Evolutionary conservation across 2,329 filamentous ascomycete species (phyloP).

Genomic region (Penicillium paneum): DNA sequence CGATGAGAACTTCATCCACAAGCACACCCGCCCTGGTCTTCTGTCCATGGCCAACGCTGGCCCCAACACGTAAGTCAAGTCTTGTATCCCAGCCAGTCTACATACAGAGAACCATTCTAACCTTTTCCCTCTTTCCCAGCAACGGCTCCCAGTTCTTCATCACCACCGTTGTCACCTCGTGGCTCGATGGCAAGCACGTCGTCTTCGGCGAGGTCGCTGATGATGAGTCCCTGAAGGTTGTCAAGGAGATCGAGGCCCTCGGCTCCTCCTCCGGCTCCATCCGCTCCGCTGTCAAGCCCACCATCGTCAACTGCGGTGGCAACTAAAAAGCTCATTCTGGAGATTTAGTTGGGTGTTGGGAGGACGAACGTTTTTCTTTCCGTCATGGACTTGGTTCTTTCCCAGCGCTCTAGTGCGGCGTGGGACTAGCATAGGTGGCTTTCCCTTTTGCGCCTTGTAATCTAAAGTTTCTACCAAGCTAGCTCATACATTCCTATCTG

Average conservation of each 20-base stretch:
- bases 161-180: slow-evolving; percentile 64
- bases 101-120: background rate
- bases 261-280: slow-evolving; percentile 53
- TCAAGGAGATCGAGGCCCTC: slow-evolving; percentile 59
- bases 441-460: slow-evolving; percentile 23
- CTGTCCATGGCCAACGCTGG: slow-evolving; percentile 96
- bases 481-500: slow-evolving; percentile 8
- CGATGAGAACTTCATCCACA: slow-evolving; percentile 83
- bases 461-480: slow-evolving; percentile 27
- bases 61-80: slow-evolving; percentile 70
- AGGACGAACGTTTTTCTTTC: slow-evolving; percentile 8
- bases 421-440: slow-evolving; percentile 9
- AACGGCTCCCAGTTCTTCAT: slow-evolving; percentile 73
- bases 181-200: slow-evolving; percentile 68
- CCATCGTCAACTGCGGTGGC: slow-evolving; percentile 53
- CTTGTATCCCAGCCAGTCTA: background rate
- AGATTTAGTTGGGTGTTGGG: slow-evolving; percentile 8
- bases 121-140: slow-evolving; percentile 28
- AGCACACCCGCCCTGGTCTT: slow-evolving; percentile 72
- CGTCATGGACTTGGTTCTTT: background rate
- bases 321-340: slow-evolving; percentile 35
- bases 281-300: slow-evolving; percentile 54
- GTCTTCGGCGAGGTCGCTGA: slow-evolving; percentile 65
- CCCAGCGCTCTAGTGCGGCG: background rate
- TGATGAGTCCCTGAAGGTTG: slow-evolving; percentile 50